A percentile compares a stretch with the other conserved stretches of the same genome.
Evolutionary conservation across 2,329 filamentous ascomycete genomes (phyloP).

Genomic region (Myrmaecium sp.): DNA sequence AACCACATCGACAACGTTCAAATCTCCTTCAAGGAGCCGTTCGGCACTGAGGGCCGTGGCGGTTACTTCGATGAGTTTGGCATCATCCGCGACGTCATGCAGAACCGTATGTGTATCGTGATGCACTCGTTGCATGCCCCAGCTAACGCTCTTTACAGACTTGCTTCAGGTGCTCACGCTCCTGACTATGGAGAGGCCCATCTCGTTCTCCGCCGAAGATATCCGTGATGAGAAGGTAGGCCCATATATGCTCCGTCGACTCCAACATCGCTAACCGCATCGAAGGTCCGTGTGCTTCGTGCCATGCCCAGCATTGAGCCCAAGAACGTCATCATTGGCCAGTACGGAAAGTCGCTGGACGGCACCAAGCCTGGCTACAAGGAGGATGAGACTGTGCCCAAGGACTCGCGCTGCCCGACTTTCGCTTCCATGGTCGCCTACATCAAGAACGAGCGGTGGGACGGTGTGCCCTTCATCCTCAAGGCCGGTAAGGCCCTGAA

Average conservation of each 20-base stretch:
- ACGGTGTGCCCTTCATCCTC: constrained; percentile 96
- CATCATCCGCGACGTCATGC: constrained; percentile 99
- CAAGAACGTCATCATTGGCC: constrained; percentile 98
- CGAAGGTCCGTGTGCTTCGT: constrained; percentile 67
- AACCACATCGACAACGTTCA: constrained; percentile 98
- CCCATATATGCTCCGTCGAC: neutral
- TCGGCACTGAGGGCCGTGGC: constrained; percentile 91
- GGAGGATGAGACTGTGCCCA: constrained; percentile 95
- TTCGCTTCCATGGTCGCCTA: constrained; percentile 95
- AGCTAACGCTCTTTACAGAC: constrained; percentile 31
- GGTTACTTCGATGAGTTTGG: constrained; percentile 99
- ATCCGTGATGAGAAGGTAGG: constrained; percentile 83
- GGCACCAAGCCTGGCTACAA: constrained; percentile 95
- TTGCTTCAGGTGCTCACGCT: constrained; percentile 90
- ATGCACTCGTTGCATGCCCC: neutral
- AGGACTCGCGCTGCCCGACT: constrained; percentile 92
- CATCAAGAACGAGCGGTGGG: constrained; percentile 99
- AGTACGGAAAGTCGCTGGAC: constrained; percentile 92
- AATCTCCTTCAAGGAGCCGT: constrained; percentile 98
- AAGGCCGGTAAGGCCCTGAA: constrained; percentile 98
- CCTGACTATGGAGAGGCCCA: constrained; percentile 92
- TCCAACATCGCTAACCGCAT: neutral
- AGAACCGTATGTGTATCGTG: constrained; percentile 52
- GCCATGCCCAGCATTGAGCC: constrained; percentile 90
- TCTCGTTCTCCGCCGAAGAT: constrained; percentile 95